Base-by-base conservation (phyloP, 441 rosid genomes). In the Cnidoscolus chayamansa region DNA sequence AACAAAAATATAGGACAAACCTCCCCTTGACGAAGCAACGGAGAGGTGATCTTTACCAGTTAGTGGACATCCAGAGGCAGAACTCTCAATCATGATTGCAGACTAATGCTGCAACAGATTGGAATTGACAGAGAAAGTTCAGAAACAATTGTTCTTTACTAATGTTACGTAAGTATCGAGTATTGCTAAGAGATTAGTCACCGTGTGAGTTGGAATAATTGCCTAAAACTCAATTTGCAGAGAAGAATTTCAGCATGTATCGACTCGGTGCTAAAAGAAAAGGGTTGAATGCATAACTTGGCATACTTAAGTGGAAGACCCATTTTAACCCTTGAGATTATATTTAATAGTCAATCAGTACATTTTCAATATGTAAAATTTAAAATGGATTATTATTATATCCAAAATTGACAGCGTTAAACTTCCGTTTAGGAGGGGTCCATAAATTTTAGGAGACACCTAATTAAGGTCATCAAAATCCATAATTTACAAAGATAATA, bases 21-120 rank as follows among this genome's bases (percentile, higher is more conserved):
- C 96, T 95, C 16, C 97, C 99, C 0, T 70, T 92, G 72, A 72
- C 57, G 40, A 92, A 87, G 81, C 96, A 95, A 78, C 82, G 92
- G 0, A 76, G 98, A 3, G 97, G 97, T 60, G 98, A 92, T 86
- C 93, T 95, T 25, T 91, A 91, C 87, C 97, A 89, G 87, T 80
- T 92, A 78, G 93, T 95, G 17, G 98, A 95, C 75, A 5, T 88
- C n/a, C 86, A 86, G 69, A 89, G 98, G 78, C 74, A 85, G 70
- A 77, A 83, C 54, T 62, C 79, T 12, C 16, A 67, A 45, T 67
- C 72, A 17, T 78, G 63, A 61, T 4, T 9, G 35, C 3, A 48
- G 67, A 35, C 50, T 40, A 40, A 4, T 15, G 47, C 45, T 11
- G 25, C 51, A 55, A 13, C 9, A 9, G 10, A 47, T 3, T 32